phyloP scores from a whole-genome alignment of 1,284 basidiomycete genomes.

The Pseudozyma thailandica region DNA sequence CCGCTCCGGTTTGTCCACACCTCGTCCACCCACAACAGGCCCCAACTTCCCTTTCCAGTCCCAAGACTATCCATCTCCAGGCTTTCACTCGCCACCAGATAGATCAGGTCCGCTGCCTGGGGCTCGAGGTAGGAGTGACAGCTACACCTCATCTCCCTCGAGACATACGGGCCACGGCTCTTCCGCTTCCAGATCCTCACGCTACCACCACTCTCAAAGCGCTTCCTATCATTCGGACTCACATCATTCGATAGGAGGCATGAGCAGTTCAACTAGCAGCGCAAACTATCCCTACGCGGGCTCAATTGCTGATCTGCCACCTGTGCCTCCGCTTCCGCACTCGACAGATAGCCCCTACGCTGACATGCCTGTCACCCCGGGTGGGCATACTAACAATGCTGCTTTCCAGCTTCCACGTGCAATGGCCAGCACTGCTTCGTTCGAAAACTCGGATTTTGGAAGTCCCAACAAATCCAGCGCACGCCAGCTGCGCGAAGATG shows the following conservation, averaged over 20 bases:
- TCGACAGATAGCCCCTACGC: conserved; percentile 28
- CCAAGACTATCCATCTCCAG: conserved; percentile 32
- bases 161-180: conserved; percentile 17
- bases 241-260: conserved; percentile 29
- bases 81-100: conserved; percentile 26
- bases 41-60: conserved; percentile 20
- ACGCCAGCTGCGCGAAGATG: conserved; percentile 29
- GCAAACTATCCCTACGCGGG: conserved; percentile 18
- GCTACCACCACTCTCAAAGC: conserved; percentile 40
- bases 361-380: conserved; percentile 43
- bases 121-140: conserved; percentile 26
- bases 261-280: conserved; percentile 40
- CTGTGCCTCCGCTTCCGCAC: conserved; percentile 49
- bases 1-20: conserved; percentile 39
- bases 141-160: conserved; percentile 36
- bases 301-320: conserved; percentile 33
- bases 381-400: conserved; percentile 38
- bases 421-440: conserved; percentile 41
- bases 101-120: conserved; percentile 10
- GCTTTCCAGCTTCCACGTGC: conserved; percentile 38
- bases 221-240: conserved; percentile 45
- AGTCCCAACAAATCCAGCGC: conserved; percentile 26
- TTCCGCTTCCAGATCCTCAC: conserved; percentile 32
- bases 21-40: conserved; percentile 20
- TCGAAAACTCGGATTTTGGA: conserved; percentile 34